Conservation (phyloP, 345 rosid genomes). For the Acer campestre region DNA sequence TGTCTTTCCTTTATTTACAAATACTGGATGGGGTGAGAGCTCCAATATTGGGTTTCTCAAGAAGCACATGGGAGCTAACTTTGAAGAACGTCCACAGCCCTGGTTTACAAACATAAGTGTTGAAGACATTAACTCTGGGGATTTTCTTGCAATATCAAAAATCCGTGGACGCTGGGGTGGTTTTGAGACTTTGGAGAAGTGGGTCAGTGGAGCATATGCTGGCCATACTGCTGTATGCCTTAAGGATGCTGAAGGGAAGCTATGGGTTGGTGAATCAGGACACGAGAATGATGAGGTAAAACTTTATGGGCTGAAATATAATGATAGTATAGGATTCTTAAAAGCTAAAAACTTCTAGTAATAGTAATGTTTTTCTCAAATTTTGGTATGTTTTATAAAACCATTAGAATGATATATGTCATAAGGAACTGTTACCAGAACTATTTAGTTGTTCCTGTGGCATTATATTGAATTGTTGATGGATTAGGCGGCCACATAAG, state of each 20-base stretch:
- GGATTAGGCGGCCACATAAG: background rate
- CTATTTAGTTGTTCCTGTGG: background rate
- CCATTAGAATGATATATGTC: background rate
- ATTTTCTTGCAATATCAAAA: slow-evolving; percentile 87
- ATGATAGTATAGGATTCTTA: background rate
- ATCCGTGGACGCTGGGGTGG: slow-evolving; percentile 96
- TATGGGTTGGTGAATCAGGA: slow-evolving; percentile 98
- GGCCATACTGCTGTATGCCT: slow-evolving; percentile 92
- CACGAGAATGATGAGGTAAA: slow-evolving; percentile 90
- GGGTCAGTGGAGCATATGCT: slow-evolving; percentile 99
- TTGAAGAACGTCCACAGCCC: slow-evolving; percentile 77
- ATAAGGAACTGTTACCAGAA: background rate
- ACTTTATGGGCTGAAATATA: background rate
- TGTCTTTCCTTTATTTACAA: slow-evolving; percentile 92
- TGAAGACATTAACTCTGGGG: slow-evolving; percentile 85
- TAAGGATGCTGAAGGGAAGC: slow-evolving; percentile 87
- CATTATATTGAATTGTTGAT: background rate
- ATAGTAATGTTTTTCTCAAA: background rate
- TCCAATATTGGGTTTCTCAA: slow-evolving; percentile 78
- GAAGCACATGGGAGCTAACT: slow-evolving; percentile 89
- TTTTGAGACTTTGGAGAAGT: slow-evolving; percentile 96
- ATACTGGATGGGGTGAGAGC: slow-evolving; percentile 94
- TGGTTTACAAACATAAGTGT: slow-evolving; percentile 70
- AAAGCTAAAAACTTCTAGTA: background rate
- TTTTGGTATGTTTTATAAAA: no score